A percentile compares a stretch with the other conserved stretches of the same genome.
Evolutionary conservation across 768 basidiomycete genomes (phyloP).

Genomic region (Daedaleopsis nitida): DNA sequence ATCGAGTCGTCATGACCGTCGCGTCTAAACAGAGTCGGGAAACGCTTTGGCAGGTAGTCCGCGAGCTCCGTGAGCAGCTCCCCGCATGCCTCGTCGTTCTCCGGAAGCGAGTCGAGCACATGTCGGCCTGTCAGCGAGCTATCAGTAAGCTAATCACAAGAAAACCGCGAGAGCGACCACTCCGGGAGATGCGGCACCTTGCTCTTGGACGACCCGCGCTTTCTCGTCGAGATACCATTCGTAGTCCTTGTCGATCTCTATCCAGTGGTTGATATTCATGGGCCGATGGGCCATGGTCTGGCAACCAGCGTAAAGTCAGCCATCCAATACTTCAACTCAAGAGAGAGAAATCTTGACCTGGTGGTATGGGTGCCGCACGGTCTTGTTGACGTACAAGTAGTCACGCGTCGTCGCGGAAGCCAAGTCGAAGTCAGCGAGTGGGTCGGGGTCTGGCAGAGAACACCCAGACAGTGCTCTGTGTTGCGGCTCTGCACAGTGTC

Average conservation of each 20-base stretch:
- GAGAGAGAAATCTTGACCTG: conserved; percentile 8
- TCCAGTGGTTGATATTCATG: conserved; percentile 40
- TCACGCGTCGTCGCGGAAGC: conserved; percentile 18
- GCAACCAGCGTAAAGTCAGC: background rate
- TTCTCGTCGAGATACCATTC: conserved; percentile 36
- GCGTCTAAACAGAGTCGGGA: conserved; percentile 35
- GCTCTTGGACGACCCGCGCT: conserved; percentile 31
- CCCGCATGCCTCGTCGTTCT: conserved; percentile 36
- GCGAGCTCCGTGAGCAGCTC: conserved; percentile 35
- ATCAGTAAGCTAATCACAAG: background rate
- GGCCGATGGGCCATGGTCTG: conserved; percentile 38
- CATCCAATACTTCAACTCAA: background rate
- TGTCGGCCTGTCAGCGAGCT: conserved; percentile 21
- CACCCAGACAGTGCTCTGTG: background rate
- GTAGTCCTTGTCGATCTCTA: conserved; percentile 39
- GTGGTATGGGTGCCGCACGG: conserved; percentile 24
- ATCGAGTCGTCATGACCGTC: conserved; percentile 20
- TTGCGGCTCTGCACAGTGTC: too few relatives aligned
- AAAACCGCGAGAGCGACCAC: background rate
- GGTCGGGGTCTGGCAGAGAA: conserved; percentile 21
- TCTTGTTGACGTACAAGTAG: conserved; percentile 25
- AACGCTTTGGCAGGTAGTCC: conserved; percentile 38
- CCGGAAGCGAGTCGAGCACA: conserved; percentile 36
- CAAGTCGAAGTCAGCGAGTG: conserved; percentile 18
- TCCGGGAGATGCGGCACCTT: conserved; percentile 19